Percentiles rank a stretch among this genome's conserved stretches.
These are phyloP conservation scores for Suhomyces vadensis DNA, from an alignment of 805 yeast species.

Conservation along the genomic window DNA sequence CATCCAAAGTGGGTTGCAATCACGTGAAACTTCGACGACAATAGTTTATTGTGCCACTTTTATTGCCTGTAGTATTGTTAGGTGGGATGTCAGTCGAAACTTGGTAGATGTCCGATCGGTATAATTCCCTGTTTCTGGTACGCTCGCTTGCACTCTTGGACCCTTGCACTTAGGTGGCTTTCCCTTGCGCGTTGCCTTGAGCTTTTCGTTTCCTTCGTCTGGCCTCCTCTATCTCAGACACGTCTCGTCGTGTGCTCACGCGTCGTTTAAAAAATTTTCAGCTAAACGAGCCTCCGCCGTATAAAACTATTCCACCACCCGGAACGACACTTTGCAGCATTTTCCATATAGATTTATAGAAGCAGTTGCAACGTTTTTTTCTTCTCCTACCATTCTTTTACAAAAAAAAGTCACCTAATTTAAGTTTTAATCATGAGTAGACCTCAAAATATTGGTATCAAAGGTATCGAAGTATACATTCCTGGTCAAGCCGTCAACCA, in stretches of 20 bases:
- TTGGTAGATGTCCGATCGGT: no score
- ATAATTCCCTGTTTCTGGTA: no score
- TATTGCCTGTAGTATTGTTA: no score
- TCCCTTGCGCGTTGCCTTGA: not conserved
- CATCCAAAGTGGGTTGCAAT: no score
- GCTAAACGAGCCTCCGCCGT: slow-evolving; percentile 4
- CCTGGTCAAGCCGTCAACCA: slow-evolving; percentile 87
- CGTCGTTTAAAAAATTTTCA: slow-evolving; percentile 7
- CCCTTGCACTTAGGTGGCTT: no score
- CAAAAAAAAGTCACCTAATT: not conserved
- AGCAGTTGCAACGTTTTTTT: not conserved
- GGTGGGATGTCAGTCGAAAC: no score
- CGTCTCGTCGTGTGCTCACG: not conserved
- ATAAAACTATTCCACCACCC: not conserved
- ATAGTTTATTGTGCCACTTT: no score
- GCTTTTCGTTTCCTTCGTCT: not conserved
- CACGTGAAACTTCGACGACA: no score
- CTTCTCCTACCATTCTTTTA: not conserved
- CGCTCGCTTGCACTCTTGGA: no score
- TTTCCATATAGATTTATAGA: not conserved
- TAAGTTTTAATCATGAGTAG: slow-evolving; percentile 30
- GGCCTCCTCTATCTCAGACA: not conserved
- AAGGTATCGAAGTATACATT: slow-evolving; percentile 90
- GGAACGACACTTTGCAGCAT: slow-evolving; percentile 8
- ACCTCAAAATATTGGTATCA: slow-evolving; percentile 91